Conservation (phyloP, 2,329 filamentous ascomycete genomes). For the Colletotrichum destructivum region DNA sequence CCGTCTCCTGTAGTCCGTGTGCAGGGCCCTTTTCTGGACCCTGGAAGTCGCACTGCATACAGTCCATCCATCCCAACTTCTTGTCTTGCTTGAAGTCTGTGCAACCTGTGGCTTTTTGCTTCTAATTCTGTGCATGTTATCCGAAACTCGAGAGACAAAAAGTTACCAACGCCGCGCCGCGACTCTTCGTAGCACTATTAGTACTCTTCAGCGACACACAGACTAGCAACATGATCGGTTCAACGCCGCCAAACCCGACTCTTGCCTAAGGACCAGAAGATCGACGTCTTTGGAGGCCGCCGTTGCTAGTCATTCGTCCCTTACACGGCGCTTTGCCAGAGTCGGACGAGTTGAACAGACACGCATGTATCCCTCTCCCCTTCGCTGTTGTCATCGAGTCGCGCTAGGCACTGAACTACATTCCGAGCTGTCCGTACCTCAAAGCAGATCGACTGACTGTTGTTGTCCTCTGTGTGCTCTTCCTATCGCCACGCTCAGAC, state of each 20-base stretch:
- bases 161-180: not conserved
- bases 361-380: not conserved
- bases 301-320: not conserved
- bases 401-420: not conserved
- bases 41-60: not conserved
- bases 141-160: not conserved
- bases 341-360: too few relatives aligned
- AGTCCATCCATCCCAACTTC: too few relatives aligned
- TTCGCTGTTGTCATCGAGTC: not conserved
- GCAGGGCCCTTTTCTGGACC: constrained; percentile 2
- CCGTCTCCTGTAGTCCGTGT: constrained; percentile 4
- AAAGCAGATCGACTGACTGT: not conserved
- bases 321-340: not conserved
- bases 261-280: not conserved
- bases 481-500: constrained; percentile 18
- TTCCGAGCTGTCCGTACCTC: not conserved
- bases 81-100: not conserved
- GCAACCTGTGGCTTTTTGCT: not conserved
- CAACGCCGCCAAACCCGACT: not conserved
- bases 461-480: not conserved
- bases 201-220: not conserved
- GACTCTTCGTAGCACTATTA: not conserved
- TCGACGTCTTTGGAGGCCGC: not conserved
- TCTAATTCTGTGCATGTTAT: too few relatives aligned
- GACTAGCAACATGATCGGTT: not conserved